phyloP scores from a whole-genome alignment of 2,329 filamentous ascomycete genomes.

The Volutella citrinella region DNA sequence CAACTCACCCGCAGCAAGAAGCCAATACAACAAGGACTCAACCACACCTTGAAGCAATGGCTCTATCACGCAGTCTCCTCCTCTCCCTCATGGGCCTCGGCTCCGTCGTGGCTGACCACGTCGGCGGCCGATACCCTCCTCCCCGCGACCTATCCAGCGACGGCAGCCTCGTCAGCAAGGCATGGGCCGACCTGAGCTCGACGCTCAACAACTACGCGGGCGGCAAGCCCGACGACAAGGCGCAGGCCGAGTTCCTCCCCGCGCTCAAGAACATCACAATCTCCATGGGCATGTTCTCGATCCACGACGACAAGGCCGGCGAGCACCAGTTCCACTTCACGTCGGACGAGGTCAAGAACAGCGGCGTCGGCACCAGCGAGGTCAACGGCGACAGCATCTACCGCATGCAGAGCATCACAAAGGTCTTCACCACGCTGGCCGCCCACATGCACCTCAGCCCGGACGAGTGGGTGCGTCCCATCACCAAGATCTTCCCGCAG shows the following conservation, averaged over 20 bases:
- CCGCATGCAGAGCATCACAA: constrained; percentile 40
- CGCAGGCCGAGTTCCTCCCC: neutral
- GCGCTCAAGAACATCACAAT: constrained; percentile 11
- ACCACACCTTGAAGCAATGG: too few relatives aligned
- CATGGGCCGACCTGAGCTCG: constrained; percentile 4
- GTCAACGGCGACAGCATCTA: constrained; percentile 41
- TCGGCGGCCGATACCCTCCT: constrained; percentile 11
- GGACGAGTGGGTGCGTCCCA: constrained; percentile 11
- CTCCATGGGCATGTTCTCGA: constrained; percentile 14
- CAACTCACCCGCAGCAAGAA: too few relatives aligned
- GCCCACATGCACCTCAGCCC: constrained; percentile 24
- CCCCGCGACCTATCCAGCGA: constrained; percentile 8
- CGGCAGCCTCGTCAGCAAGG: constrained; percentile 3
- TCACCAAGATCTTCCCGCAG: constrained; percentile 12
- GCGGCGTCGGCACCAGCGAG: constrained; percentile 10
- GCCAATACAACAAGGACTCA: too few relatives aligned
- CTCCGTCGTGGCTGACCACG: constrained; percentile 7
- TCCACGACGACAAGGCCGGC: constrained; percentile 7
- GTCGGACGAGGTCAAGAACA: constrained; percentile 1
- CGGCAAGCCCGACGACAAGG: neutral
- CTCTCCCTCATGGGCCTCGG: too few relatives aligned
- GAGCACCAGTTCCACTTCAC: constrained; percentile 13
- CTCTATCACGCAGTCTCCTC: too few relatives aligned
- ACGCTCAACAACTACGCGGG: constrained; percentile 2
- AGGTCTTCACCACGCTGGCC: constrained; percentile 37